Evolutionary conservation across 2,329 filamentous ascomycete genomes (phyloP).

Genomic region (Purpureocillium lavendulum): DNA sequence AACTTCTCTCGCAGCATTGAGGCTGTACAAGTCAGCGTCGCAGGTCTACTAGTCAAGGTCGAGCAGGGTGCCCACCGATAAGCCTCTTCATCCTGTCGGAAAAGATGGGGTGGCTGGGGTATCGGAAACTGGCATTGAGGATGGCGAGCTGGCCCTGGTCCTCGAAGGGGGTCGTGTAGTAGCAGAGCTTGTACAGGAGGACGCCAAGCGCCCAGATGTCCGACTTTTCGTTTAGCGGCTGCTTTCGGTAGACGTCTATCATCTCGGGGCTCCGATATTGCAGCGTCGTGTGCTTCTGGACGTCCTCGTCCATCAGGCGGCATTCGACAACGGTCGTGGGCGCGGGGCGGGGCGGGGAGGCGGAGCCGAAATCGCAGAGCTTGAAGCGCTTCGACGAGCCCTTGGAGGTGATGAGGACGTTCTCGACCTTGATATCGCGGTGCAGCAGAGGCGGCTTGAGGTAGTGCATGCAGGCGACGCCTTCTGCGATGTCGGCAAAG

Average conservation of each 20-base stretch:
- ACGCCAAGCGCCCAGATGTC: slow-evolving; percentile 98
- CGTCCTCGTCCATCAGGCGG: slow-evolving; percentile 87
- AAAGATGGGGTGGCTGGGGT: slow-evolving; percentile 79
- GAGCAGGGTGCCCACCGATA: slow-evolving; percentile 53
- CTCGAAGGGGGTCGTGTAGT: slow-evolving; percentile 98
- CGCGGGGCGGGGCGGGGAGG: slow-evolving; percentile 74
- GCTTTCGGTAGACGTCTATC: slow-evolving; percentile 95
- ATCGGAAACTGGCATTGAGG: slow-evolving; percentile 89
- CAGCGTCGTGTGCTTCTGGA: slow-evolving; percentile 93
- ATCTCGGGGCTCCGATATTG: slow-evolving; percentile 98
- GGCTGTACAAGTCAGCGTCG: slow-evolving; percentile 35
- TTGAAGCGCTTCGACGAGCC: slow-evolving; percentile 73
- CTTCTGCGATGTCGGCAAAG: slow-evolving; percentile 91
- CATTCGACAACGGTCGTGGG: slow-evolving; percentile 84
- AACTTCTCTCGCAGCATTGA: slow-evolving; percentile 88
- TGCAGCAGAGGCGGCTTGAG: slow-evolving; percentile 88
- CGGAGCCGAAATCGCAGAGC: slow-evolving; percentile 94
- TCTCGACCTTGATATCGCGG: slow-evolving; percentile 94
- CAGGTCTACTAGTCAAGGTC: not conserved
- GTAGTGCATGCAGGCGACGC: slow-evolving; percentile 98
- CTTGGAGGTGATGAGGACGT: slow-evolving; percentile 76
- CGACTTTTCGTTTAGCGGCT: slow-evolving; percentile 95
- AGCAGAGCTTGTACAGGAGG: slow-evolving; percentile 93
- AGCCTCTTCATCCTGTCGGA: slow-evolving; percentile 83
- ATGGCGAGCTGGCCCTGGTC: slow-evolving; percentile 97